A percentile compares a stretch with the other conserved stretches of the same genome.
Evolutionary conservation across 805 yeast species (phyloP).

Genomic region (Cyberlindnera galapagoensis): DNA sequence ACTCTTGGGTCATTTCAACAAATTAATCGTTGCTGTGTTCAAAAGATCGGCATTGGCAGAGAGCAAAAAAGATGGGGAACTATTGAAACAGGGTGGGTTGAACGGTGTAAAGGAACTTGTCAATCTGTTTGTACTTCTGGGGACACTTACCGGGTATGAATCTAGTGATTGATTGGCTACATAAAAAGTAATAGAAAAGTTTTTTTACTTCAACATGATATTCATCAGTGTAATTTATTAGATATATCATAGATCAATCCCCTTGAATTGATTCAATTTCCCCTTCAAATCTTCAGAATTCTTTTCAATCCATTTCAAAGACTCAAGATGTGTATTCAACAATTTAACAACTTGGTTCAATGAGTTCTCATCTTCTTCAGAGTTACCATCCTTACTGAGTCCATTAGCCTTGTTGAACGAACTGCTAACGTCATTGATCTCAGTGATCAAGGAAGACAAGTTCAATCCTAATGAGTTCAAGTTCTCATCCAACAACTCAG

Average conservation of each 20-base stretch:
- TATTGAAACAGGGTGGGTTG: slow-evolving; percentile 23
- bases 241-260: slow-evolving; percentile 13
- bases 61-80: slow-evolving; percentile 21
- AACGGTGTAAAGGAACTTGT: slow-evolving; percentile 46
- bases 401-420: slow-evolving; percentile 62
- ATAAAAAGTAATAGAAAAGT: background rate
- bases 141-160: slow-evolving; percentile 40
- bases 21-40: slow-evolving; percentile 53
- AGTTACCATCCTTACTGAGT: slow-evolving; percentile 27
- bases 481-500: slow-evolving; percentile 78
- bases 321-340: slow-evolving; percentile 82
- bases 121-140: slow-evolving; percentile 45
- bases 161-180: slow-evolving; percentile 26
- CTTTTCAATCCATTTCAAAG: slow-evolving; percentile 79
- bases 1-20: slow-evolving; percentile 45
- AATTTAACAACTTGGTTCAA: slow-evolving; percentile 70
- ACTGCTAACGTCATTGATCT: slow-evolving; percentile 78
- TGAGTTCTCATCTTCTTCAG: slow-evolving; percentile 37
- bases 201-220: background rate
- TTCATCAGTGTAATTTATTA: background rate
- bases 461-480: slow-evolving; percentile 73
- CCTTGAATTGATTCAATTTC: slow-evolving; percentile 41
- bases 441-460: slow-evolving; percentile 66
- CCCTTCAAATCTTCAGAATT: slow-evolving; percentile 63
- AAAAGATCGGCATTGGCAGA: slow-evolving; percentile 45